Evolutionary conservation across 2,329 filamentous ascomycete species (phyloP).

Genomic region (Chrysoporthe deuterocubensis): DNA sequence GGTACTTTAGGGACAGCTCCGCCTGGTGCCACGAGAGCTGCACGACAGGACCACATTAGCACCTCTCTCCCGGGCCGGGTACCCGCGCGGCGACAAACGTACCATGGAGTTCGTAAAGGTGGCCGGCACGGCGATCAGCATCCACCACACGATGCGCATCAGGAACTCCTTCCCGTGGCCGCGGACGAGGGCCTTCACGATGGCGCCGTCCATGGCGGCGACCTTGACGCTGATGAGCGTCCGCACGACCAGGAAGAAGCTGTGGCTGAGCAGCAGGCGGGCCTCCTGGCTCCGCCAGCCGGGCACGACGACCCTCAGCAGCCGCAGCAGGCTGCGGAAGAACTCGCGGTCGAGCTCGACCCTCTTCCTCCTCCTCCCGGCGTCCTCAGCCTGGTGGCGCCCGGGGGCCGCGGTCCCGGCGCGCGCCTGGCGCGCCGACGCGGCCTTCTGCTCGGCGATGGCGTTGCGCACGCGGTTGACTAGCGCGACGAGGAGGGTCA

Average conservation of each 20-base stretch:
- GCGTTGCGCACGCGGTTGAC: conserved; percentile 88
- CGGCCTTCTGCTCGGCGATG: conserved; percentile 89
- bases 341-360: conserved; percentile 91
- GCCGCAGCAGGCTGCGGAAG: conserved; percentile 72
- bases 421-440: conserved; percentile 65
- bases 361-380: conserved; percentile 64
- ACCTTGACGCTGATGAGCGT: conserved; percentile 95
- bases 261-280: conserved; percentile 84
- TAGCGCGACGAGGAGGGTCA: conserved; percentile 79
- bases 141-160: conserved; percentile 93
- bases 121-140: conserved; percentile 92
- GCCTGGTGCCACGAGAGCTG: conserved; percentile 96
- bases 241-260: conserved; percentile 85
- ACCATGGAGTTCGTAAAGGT: conserved; percentile 99
- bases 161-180: conserved; percentile 91
- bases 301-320: conserved; percentile 87
- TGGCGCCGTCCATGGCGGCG: conserved; percentile 89
- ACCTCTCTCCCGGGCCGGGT: too few relatives aligned
- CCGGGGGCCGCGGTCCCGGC: conserved; percentile 53
- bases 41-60: neutral
- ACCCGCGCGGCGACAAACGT: conserved; percentile 37
- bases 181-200: conserved; percentile 90
- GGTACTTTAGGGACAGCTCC: conserved; percentile 89
- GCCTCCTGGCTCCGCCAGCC: conserved; percentile 89
- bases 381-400: conserved; percentile 41